These are phyloP conservation scores for Ceratobasidium sp. DNA, from an alignment of 1,284 basidiomycete species.

Conservation along the genomic window DNA sequence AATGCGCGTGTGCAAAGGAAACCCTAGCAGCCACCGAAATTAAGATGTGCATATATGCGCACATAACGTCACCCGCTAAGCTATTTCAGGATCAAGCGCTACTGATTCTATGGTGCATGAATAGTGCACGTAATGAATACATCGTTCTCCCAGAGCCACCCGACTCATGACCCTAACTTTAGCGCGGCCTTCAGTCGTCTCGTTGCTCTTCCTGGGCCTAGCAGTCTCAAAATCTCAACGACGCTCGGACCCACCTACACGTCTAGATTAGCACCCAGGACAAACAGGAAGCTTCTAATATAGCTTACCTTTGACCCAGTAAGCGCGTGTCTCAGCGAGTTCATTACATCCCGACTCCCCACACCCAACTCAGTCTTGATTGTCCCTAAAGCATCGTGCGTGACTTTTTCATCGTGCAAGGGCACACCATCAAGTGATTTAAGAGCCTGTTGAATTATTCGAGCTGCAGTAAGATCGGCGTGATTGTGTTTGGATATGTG, in stretches of 20 bases:
- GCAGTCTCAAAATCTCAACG: conserved; percentile 58
- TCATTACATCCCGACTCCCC: conserved; percentile 71
- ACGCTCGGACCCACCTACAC: conserved; percentile 62
- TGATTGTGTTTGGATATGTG: conserved; percentile 42
- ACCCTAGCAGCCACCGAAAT: too few relatives aligned
- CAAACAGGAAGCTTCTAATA: neutral
- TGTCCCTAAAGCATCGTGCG: conserved; percentile 8
- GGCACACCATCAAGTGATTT: conserved; percentile 7
- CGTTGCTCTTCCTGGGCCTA: conserved; percentile 57
- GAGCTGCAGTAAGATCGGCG: conserved; percentile 45
- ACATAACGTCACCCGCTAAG: neutral
- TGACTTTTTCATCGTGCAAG: conserved; percentile 1
- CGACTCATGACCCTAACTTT: neutral
- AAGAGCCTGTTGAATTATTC: conserved; percentile 37
- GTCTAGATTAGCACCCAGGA: conserved; percentile 5
- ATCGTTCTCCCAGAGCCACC: too few relatives aligned
- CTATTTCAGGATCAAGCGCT: too few relatives aligned
- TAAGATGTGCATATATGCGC: too few relatives aligned
- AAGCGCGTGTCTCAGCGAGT: conserved; percentile 75
- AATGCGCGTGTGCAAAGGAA: too few relatives aligned
- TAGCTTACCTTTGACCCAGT: conserved; percentile 80
- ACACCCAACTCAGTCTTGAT: conserved; percentile 56
- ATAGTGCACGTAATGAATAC: too few relatives aligned
- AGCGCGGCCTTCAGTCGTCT: conserved; percentile 51
- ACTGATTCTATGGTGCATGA: too few relatives aligned